Evolutionary conservation across 441 rosid genomes (phyloP), one percentile per base, ranked within the genome.

Genomic region (Eruca vesicaria): DNA sequence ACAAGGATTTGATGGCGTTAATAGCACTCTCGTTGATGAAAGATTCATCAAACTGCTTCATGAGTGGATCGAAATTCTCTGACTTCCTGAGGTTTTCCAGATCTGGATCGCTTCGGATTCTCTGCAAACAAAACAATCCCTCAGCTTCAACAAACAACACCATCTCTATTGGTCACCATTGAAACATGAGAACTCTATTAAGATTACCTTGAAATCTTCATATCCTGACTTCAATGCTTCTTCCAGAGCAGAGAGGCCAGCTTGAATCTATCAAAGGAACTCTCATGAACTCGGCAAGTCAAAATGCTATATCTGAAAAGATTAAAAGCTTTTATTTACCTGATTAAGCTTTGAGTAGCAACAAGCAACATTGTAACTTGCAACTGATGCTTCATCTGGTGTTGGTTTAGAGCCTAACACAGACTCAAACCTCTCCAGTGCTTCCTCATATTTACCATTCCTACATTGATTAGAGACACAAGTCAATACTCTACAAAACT

Each of bases 361-460:
- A 77, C 96, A 95, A 28, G 99, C 97, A 21, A 95, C 98, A 78
- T 95, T 93, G 88, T 95, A 93, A 79, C 96, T 85, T 16, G 98
- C 96, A 19, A 91, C 88, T 2, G 99, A 75, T 80, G 97, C 85
- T 83, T 95, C 99, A 45, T 69, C 71, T 28, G 83, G 73, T 20
- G 90, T 89, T 63, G 99, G 98, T 87, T 83, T 95, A n/a, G 96
- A 87, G 63, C 99, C 98, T 82, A 93, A 59, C 19, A 93, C 95
- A 26, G 99, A 95, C 86, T 95, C 99, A 71, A 95, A 95, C 72
- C 84, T 95, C 88, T 81, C 93, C 82, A 87, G 62, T 32, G 98
- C 97, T 82, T 90, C 94, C 80, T 91, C 94, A 66, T 90, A 95
- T 9, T 90, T 91, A 55, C 77, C 98, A 80, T 69, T 82, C 86